Conservation (phyloP, 108 stramenopile species). For the Skeletonema potamos region DNA sequence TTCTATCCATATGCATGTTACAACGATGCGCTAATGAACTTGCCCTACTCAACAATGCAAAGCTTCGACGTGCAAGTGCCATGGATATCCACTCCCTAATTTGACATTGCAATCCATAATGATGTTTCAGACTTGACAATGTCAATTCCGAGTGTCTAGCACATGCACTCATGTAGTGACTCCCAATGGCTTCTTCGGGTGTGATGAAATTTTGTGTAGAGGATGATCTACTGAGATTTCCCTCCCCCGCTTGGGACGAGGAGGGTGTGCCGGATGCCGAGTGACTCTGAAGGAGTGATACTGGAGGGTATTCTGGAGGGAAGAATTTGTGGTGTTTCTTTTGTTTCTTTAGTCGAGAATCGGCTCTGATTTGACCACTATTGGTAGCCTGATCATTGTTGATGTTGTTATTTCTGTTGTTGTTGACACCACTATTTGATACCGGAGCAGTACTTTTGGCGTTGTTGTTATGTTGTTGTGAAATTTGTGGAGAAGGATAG, state of each 20-base stretch:
- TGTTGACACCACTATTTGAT: background rate
- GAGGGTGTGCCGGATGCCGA: background rate
- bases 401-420: too few relatives aligned
- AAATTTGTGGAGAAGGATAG: background rate
- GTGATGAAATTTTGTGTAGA: background rate
- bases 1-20: constrained; percentile 45
- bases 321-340: background rate
- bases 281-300: background rate
- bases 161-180: background rate
- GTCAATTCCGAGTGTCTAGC: background rate
- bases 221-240: background rate
- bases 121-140: constrained; percentile 16
- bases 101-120: constrained; percentile 41
- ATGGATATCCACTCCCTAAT: constrained; percentile 45
- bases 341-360: background rate
- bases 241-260: background rate
- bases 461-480: background rate
- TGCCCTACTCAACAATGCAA: constrained; percentile 29
- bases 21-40: constrained; percentile 24
- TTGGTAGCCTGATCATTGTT: too few relatives aligned
- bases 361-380: background rate
- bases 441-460: background rate
- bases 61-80: constrained; percentile 36
- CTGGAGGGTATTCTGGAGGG: background rate
- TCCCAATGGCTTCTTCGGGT: background rate